These are phyloP conservation scores for Nephelium lappaceum DNA, from an alignment of 345 rosid genomes.

Conservation along the genomic window DNA sequence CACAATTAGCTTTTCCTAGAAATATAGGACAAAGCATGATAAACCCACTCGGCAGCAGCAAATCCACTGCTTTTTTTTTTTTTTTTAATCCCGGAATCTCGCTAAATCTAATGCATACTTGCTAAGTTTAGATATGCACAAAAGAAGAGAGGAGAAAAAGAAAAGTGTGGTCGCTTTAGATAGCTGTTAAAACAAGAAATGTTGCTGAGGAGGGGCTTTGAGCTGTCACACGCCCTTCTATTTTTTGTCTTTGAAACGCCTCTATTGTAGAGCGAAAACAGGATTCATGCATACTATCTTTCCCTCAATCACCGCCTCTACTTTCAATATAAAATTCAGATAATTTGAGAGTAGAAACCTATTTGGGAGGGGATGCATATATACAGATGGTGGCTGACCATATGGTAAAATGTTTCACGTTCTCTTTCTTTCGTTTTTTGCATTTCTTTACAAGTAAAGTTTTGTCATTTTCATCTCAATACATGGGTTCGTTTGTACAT, in stretches of 20 bases:
- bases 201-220: neutral
- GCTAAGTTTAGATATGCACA: neutral
- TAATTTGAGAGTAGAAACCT: neutral
- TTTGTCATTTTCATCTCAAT: neutral
- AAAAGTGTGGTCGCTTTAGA: neutral
- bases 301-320: constrained; percentile 31
- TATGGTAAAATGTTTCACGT: constrained; percentile 5
- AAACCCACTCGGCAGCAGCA: constrained; percentile 5
- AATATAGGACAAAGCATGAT: constrained; percentile 12
- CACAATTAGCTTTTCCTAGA: constrained; percentile 1
- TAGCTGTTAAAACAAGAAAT: constrained; percentile 11
- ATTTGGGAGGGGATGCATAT: neutral
- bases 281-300: constrained; percentile 33
- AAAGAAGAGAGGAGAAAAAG: neutral
- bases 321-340: constrained; percentile 16
- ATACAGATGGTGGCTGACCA: neutral
- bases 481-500: neutral
- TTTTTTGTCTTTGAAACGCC: constrained; percentile 11
- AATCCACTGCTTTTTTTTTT: neutral
- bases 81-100: constrained; percentile 3
- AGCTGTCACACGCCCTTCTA: neutral
- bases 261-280: constrained; percentile 1
- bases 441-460: neutral
- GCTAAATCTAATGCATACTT: constrained; percentile 9
- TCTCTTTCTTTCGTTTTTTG: neutral